Percentiles rank a stretch among this genome's conserved stretches.
phyloP scores from a whole-genome alignment of 129 eudicot species.

The Oenanthe sinensis region DNA sequence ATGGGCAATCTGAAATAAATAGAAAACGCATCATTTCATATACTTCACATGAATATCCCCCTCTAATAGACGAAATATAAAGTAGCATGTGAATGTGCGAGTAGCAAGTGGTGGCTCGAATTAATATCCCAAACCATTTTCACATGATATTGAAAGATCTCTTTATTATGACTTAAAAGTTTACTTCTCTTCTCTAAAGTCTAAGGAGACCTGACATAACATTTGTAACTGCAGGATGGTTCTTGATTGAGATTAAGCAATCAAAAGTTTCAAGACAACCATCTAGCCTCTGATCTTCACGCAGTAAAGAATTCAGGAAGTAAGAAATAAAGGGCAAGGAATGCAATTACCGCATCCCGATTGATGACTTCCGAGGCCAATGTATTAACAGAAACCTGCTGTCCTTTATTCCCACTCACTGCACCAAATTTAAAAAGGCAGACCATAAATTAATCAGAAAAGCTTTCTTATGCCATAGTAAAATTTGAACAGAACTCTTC shows the following conservation, averaged over 20 bases:
- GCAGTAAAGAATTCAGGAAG: not conserved
- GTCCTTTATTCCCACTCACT: conserved; percentile 25
- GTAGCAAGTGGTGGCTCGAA: not conserved
- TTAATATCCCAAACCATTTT: not conserved
- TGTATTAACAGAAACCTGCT: conserved; percentile 8
- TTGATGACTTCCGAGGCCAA: conserved; percentile 22
- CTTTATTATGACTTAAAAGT: not conserved
- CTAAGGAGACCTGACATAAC: not conserved
- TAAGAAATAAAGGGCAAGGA: not conserved
- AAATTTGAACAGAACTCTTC: not conserved
- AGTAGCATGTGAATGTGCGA: not conserved
- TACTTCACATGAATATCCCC: not conserved
- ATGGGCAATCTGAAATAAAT: conserved; percentile 28
- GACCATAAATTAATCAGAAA: not conserved
- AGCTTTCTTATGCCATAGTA: not conserved
- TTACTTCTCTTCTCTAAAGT: not conserved
- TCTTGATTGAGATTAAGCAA: not conserved
- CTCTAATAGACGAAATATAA: not conserved
- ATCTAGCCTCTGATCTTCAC: not conserved
- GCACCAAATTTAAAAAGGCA: conserved; percentile 12
- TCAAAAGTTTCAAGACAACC: not conserved
- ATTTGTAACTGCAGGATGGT: not conserved
- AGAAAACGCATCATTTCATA: not conserved
- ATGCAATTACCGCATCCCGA: conserved; percentile 23
- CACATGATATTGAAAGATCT: not conserved